Evolutionary conservation across 352 stramenopile species (phyloP), one percentile per base, ranked within the genome.

Genomic region (Elongisporangium undulatum): DNA sequence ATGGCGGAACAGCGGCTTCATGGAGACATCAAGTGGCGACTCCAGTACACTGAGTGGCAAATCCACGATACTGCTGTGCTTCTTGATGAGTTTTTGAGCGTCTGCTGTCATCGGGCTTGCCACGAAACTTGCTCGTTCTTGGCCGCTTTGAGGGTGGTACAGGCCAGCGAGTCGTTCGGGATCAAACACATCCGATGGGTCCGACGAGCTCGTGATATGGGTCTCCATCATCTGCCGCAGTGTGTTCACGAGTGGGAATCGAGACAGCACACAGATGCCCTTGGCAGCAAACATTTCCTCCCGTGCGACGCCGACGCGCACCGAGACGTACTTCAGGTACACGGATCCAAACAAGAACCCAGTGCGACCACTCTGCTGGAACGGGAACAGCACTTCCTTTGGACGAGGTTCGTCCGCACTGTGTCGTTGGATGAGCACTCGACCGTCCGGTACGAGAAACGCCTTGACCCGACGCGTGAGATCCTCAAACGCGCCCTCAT

Each of bases 341-440:
- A 93, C 81, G 0, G 75, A 90, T 0, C 81, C 83, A 59, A 90
- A 91, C 29, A 93, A 53, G 49, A 90, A 91, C 0, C 79, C 83
- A 53, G 87, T 73, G 17, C 75, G 77, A 7, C 81, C 81, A 53
- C 79, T 91, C 53, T 93, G 83, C 69, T 93, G 83, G 53, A 90
- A 93, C 23, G 76, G 73, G 54, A 93, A 91, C 48, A 93, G 61
- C 41, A 66, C 71, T 52, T 89, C 77, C n/a, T 63, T 53, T 1
- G 83, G 83, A n/a, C 69, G 71, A 10, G 65, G 61, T 41, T 72
- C 67, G 50, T 63, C 63, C 20, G 56, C 56, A 17, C 55, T 49
- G 16, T 55, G 62, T 7, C 61, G 59, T 24, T 80, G 77, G 56
- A 93, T 70, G 51, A 87, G 56, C 4, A 85, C 68, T 13, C 66